phyloP scores from a whole-genome alignment of 257 asterid species.

The Plantago major region DNA sequence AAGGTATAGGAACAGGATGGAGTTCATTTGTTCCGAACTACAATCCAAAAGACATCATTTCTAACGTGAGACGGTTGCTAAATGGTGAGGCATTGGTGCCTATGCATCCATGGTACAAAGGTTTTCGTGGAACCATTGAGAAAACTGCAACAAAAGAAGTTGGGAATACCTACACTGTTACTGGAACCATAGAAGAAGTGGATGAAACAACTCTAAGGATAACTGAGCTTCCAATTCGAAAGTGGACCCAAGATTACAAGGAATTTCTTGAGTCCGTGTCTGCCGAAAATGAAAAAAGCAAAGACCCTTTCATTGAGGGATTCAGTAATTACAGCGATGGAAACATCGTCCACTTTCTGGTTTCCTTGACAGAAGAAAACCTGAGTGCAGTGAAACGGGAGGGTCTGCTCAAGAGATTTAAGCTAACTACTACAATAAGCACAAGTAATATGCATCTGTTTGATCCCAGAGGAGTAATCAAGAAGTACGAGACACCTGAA shows the following conservation, averaged over 20 bases:
- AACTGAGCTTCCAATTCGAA: conserved; percentile 83
- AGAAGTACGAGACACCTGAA: conserved; percentile 91
- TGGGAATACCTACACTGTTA: conserved; percentile 57
- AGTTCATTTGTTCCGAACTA: conserved; percentile 85
- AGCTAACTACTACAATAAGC: conserved; percentile 67
- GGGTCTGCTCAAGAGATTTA: conserved; percentile 73
- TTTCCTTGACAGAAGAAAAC: conserved; percentile 51
- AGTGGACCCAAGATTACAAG: conserved; percentile 93
- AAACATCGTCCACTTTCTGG: conserved; percentile 57
- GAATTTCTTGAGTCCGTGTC: conserved; percentile 78
- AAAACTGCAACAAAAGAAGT: conserved; percentile 61
- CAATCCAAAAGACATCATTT: conserved; percentile 79
- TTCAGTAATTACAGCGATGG: conserved; percentile 63
- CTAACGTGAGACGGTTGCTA: conserved; percentile 66
- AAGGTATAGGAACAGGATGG: conserved; percentile 99
- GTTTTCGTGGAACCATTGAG: conserved; percentile 75
- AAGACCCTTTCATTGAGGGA: conserved; percentile 79
- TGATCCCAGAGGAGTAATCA: conserved; percentile 71
- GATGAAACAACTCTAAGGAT: conserved; percentile 60
- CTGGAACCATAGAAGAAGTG: conserved; percentile 70
- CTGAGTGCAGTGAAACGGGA: conserved; percentile 60
- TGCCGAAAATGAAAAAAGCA: conserved; percentile 59
- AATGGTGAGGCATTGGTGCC: conserved; percentile 66
- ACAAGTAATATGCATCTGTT: conserved; percentile 96
- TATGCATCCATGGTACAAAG: conserved; percentile 96